These are phyloP conservation scores for Dichotomopilus funicola DNA, from an alignment of 2,329 filamentous ascomycete species.

Conservation along the genomic window DNA sequence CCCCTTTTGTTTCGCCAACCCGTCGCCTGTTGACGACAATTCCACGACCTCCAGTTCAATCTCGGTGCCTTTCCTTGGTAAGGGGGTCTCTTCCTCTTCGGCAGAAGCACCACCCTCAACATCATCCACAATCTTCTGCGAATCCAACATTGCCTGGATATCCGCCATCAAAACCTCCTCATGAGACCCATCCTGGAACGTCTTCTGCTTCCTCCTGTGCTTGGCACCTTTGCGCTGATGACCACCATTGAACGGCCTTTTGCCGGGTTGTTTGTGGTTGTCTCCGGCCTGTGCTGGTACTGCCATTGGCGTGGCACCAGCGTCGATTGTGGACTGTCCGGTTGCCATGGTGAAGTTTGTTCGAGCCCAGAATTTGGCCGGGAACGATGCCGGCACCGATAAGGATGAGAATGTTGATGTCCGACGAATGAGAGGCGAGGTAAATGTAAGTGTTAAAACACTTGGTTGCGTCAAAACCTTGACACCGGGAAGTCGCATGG, in stretches of 20 bases:
- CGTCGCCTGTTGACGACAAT: conserved; percentile 88
- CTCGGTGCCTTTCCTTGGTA: conserved; percentile 65
- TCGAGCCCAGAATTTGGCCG: neutral
- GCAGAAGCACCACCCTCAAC: conserved; percentile 20
- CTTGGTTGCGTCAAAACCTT: conserved; percentile 8
- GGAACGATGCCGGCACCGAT: neutral
- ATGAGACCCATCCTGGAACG: conserved; percentile 50
- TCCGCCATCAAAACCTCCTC: conserved; percentile 63
- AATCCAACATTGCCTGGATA: conserved; percentile 48
- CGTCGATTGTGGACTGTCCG: conserved; percentile 4
- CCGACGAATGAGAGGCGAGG: conserved; percentile 3
- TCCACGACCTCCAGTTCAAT: conserved; percentile 75
- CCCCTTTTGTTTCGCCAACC: conserved; percentile 65
- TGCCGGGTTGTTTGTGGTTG: conserved; percentile 13
- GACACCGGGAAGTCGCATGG: conserved; percentile 12
- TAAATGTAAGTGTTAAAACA: neutral
- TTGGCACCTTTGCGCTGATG: conserved; percentile 28
- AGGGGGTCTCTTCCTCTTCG: conserved; percentile 24
- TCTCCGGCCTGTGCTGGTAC: neutral
- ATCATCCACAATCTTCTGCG: conserved; percentile 32
- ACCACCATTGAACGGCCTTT: conserved; percentile 18
- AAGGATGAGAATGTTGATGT: no score
- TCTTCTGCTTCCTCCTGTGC: conserved; percentile 51
- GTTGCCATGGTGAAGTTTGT: conserved; percentile 8
- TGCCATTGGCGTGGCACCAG: neutral